Percentiles rank a stretch among this genome's conserved stretches.
Conservation (phyloP, 2,329 filamentous ascomycete species). For the Verticillium nonalfalfae region DNA sequence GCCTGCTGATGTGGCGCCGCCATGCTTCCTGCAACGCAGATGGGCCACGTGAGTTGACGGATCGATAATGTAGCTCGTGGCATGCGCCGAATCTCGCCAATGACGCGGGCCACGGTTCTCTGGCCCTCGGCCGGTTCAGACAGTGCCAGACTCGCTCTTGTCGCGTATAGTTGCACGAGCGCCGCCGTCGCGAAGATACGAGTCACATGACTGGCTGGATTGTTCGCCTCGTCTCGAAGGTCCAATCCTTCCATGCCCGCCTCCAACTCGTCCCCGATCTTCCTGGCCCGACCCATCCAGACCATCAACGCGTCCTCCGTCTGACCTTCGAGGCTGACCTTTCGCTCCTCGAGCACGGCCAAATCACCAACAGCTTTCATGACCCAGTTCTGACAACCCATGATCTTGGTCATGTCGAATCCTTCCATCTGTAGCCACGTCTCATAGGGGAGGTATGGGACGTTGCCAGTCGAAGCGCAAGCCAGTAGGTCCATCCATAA, state of each 20-base stretch:
- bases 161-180: conserved; percentile 1
- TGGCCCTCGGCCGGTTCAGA: background rate
- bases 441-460: conserved; percentile 3
- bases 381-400: conserved; percentile 9
- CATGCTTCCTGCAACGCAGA: conserved; percentile 5
- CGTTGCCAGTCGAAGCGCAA: conserved; percentile 4
- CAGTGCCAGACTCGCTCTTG: background rate
- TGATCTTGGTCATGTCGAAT: conserved; percentile 5
- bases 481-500: conserved; percentile 8
- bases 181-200: conserved; percentile 4
- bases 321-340: background rate
- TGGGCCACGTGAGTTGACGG: conserved; percentile 5
- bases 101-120: conserved; percentile 1
- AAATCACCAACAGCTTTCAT: conserved; percentile 8
- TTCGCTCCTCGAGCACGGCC: background rate
- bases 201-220: conserved; percentile 1
- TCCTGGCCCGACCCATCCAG: background rate
- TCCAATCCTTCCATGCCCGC: background rate
- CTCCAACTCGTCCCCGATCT: background rate
- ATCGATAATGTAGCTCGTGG: background rate
- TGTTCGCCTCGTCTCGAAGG: background rate
- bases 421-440: conserved; percentile 3
- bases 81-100: background rate
- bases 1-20: conserved; percentile 1
- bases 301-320: background rate